Conservation (phyloP, 31 red algal genomes). For the Porphyra umbilicalis region DNA sequence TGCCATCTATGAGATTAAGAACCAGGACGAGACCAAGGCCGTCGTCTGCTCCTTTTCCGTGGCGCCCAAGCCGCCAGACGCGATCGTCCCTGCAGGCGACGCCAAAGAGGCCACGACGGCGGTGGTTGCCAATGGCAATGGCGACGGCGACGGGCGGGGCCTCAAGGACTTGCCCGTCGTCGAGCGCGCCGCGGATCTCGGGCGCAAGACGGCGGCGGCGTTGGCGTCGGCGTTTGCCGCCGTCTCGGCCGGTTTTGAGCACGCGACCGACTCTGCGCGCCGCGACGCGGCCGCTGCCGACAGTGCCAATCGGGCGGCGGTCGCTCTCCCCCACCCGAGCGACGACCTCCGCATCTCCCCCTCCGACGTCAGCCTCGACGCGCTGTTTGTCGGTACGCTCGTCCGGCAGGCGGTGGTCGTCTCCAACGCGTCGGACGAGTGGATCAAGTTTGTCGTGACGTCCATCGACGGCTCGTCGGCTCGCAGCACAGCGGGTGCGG, state of each 20-base stretch:
- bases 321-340: background rate
- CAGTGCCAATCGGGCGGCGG: background rate
- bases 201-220: background rate
- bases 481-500: background rate
- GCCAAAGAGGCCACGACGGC: too few relatives aligned
- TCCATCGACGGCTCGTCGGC: background rate
- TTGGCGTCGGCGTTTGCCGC: background rate
- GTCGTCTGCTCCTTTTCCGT: background rate
- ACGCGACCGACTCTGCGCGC: background rate
- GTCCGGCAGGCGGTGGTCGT: background rate
- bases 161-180: background rate
- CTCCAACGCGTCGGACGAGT: background rate
- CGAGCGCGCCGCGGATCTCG: background rate
- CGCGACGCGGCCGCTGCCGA: background rate
- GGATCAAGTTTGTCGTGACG: background rate
- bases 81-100: too few relatives aligned
- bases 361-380: background rate
- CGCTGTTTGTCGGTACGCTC: background rate
- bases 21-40: background rate
- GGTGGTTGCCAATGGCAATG: too few relatives aligned
- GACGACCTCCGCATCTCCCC: background rate
- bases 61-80: background rate
- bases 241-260: background rate
- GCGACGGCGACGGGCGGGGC: background rate
- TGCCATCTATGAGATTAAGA: slow-evolving; percentile 5